Evolutionary conservation across 345 rosid species (phyloP), one percentile per base, ranked within the genome.

Genomic region (Citrus trifoliata): DNA sequence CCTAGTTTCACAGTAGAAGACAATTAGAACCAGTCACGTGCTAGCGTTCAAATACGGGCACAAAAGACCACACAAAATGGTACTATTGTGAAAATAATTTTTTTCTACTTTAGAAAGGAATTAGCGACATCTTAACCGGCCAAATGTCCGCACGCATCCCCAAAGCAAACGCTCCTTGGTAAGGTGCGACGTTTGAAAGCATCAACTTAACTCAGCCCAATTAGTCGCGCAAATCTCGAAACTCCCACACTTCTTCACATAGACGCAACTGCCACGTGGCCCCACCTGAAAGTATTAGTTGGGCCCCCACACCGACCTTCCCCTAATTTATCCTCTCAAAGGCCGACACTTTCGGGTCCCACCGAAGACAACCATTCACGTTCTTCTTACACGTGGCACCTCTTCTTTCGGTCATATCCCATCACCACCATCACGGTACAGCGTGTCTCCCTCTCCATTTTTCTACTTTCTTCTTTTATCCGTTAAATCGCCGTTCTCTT

Each of bases 231-330:
- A 74, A 40, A 74, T 74, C 27, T 74, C 68, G 77, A 74, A 61
- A 40, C 77, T 22, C 2, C 18, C 12, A 3, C 53, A 14, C 67
- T 16, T 10, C 77, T 74, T 18, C 27, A 25, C 0, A 2, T 6
- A 0, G 48, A 75, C 78, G 78, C 48, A 75, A 64, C 61, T 75
- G 30, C 55, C 55, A 35, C 55, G 56, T n/a, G 70, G 69, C 40
- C 60, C 74, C 48, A 7, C 24, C 16, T 32, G 56, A 5, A 10
- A 13, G 21, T 6, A 10, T 4, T 4, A 7, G 0, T 21, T 61
- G 87, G 82, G 85, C 25, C 87, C 84, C 78, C 8, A 24, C 55
- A 18, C 83, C 86, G 80, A 59, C 84, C 73, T 81, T 61, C 71
- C 59, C 7, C 10, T 64, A 53, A 25, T 51, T 71, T 27, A 71